Conservation (phyloP, 2,329 filamentous ascomycete genomes). For the Myrmaecium sp. region DNA sequence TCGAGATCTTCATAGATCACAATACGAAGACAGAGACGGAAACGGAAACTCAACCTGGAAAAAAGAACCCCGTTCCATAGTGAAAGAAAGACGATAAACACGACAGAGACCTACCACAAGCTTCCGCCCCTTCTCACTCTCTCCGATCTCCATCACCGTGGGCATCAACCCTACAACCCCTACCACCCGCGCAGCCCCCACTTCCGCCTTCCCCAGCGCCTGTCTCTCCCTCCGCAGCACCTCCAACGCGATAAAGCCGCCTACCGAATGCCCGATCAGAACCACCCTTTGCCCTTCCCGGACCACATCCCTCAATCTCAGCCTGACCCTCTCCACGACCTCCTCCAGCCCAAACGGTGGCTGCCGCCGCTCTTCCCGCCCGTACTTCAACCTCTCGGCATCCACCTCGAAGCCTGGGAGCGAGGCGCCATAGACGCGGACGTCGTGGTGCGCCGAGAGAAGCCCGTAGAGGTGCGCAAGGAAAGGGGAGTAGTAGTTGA, state of each 20-base stretch:
- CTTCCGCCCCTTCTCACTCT: background rate
- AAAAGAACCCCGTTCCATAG: background rate
- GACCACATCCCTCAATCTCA: slow-evolving; percentile 24
- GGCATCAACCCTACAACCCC: slow-evolving; percentile 10
- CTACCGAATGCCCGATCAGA: slow-evolving; percentile 30
- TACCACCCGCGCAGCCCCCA: slow-evolving; percentile 11
- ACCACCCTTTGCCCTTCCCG: slow-evolving; percentile 12
- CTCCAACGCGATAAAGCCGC: slow-evolving; percentile 29
- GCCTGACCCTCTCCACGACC: slow-evolving; percentile 33
- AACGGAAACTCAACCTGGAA: too few relatives aligned
- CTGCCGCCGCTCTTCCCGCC: slow-evolving; percentile 1
- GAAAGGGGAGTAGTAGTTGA: slow-evolving; percentile 57
- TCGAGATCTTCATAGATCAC: too few relatives aligned
- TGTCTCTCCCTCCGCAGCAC: slow-evolving; percentile 17
- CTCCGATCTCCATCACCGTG: slow-evolving; percentile 1
- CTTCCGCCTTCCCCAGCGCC: slow-evolving; percentile 8
- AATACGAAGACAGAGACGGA: too few relatives aligned
- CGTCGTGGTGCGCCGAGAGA: slow-evolving; percentile 20
- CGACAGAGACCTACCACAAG: slow-evolving; percentile 3
- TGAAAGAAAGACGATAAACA: slow-evolving; percentile 1
- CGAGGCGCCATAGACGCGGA: slow-evolving; percentile 23
- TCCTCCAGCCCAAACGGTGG: slow-evolving; percentile 28
- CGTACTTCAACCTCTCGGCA: slow-evolving; percentile 1
- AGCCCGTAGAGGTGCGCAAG: slow-evolving; percentile 39
- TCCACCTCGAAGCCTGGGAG: slow-evolving; percentile 27